Base-by-base conservation (phyloP, 129 eudicot genomes). In the Sambucus nigra region DNA sequence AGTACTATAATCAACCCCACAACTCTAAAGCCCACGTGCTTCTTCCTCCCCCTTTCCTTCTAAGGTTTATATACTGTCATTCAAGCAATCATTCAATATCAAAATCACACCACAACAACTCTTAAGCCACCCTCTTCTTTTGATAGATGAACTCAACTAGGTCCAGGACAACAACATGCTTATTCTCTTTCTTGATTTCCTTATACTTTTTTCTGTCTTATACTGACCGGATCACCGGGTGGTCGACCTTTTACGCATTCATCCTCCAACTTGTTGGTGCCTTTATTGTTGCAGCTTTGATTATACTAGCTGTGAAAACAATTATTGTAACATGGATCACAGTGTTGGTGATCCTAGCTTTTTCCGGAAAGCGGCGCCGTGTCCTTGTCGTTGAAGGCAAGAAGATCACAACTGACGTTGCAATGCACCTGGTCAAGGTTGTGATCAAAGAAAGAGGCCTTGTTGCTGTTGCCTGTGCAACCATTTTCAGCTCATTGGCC, bases 301-400 rank as follows among this genome's bases (percentile, higher is more conserved):
- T 83, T 38, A 51, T 79, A 27, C 71, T 80, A n/a, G 83, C 77
- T 55, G 86, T 79, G 13, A 70, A 86, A 63, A 76, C 91, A 53
- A 75, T 84, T 47, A 58, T 80, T 44, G 89, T 88, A 69, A 70
- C 94, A 8, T 73, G 83, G 86, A 88, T 80, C 69, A 88, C 91
- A 0, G 83, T 88, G 73, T 40, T 83, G 50, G 94, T 88, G 61
- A 76, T 83, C 63, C 59, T 88, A 23, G 87, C 84, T 9, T 88
- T 73, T 32, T 64, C 83, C 1, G 96, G 96, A 53, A 88, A 88
- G 56, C 75, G 91, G 0, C 86, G 94, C 16, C 72, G 86, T 5
- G 77, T 88, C 17, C 64, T 88, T 67, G 96, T 56, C 13, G 47
- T 32, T 33, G 75, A 88, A 64, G 83, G 94, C 20, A 72, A 81